Base-by-base conservation (phyloP, 2,329 filamentous ascomycete species). In the Coniella vitis region DNA sequence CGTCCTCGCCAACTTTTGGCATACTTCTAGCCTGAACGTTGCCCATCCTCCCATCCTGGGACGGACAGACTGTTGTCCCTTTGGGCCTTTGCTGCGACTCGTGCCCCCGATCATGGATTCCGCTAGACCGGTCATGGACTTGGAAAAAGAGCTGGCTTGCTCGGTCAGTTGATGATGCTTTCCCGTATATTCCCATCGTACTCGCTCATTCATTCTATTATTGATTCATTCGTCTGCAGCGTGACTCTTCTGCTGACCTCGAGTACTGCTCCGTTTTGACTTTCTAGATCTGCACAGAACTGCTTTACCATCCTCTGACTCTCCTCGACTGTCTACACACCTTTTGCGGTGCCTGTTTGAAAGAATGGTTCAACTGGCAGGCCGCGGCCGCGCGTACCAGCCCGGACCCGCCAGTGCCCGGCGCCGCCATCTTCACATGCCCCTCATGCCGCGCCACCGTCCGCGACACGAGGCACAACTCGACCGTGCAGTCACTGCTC, bases 121-220 rank as follows among this genome's bases (percentile, higher is more conserved):
- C 56, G 67, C 71, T 61, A 73, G 70, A 58, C 66, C 70, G 54
- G 72, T 69, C 51, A 66, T 82, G 61, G 88, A 94, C 67, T 75
- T 96, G 59, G 93, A 96, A 71, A 91, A 85, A 68, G 93, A 98
- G 78, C 74, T 97, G 70, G 90, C 86, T 47, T 97, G 91, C 73
- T 95, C 91, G 64, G 90, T 95, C 78, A 71, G 86, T 80, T 46
- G 42, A 49, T 10, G 25, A 5, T 29, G 25, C 25, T 29, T 29
- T 29, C 25, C 25, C 10, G 5, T 10, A 29, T 29, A 5, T 5
- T 29, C 25, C 5, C 5, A 29, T 5, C 5, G 25, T 5, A 10
- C 25, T 29, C 25, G 25, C 5, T 29, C 25, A 10, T 10, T 29
- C 5, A 29, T 29, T 10, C 5, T 29, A 10, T 29, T 5, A 29